Conservation (phyloP, 2,329 filamentous ascomycete species). For the Bisporella sp. region DNA sequence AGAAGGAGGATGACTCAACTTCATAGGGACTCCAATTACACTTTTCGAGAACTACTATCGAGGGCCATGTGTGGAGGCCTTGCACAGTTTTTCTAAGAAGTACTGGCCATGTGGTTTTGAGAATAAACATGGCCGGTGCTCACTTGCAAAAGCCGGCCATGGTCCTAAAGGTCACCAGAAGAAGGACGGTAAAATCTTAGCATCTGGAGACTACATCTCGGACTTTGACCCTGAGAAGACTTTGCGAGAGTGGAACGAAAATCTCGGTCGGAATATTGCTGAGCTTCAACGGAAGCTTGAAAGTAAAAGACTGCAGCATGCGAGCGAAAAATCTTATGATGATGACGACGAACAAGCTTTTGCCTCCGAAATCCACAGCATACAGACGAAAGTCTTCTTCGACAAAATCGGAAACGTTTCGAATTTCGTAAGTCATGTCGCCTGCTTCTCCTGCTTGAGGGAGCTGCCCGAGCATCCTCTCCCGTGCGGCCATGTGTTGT, state of each 20-base stretch:
- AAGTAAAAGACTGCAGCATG: background rate
- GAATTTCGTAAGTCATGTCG: conserved; percentile 26
- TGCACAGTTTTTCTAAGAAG: conserved; percentile 37
- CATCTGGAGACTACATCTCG: conserved; percentile 33
- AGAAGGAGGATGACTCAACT: no score
- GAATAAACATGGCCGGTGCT: conserved; percentile 25
- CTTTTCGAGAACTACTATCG: conserved; percentile 4
- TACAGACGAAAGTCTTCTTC: conserved; percentile 29
- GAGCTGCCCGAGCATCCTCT: conserved; percentile 7
- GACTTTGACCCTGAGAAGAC: conserved; percentile 26
- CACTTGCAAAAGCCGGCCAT: conserved; percentile 32
- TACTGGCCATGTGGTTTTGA: conserved; percentile 39
- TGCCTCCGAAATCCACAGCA: conserved; percentile 22
- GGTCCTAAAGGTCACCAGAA: conserved; percentile 37
- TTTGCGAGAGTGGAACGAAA: conserved; percentile 20
- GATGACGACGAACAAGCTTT: conserved; percentile 16
- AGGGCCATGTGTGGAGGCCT: conserved; percentile 13
- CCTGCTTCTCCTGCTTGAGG: conserved; percentile 8
- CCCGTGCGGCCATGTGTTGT: conserved; percentile 11
- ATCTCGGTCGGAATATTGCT: conserved; percentile 6
- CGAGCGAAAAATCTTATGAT: no score
- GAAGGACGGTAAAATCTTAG: conserved; percentile 35
- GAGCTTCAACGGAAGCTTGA: conserved; percentile 14
- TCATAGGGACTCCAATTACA: no score
- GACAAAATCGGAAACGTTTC: conserved; percentile 12